A percentile compares a stretch with the other conserved stretches of the same genome.
These are phyloP conservation scores for Arthrinium phaeospermum DNA, from an alignment of 2,329 filamentous ascomycete species.

Conservation along the genomic window DNA sequence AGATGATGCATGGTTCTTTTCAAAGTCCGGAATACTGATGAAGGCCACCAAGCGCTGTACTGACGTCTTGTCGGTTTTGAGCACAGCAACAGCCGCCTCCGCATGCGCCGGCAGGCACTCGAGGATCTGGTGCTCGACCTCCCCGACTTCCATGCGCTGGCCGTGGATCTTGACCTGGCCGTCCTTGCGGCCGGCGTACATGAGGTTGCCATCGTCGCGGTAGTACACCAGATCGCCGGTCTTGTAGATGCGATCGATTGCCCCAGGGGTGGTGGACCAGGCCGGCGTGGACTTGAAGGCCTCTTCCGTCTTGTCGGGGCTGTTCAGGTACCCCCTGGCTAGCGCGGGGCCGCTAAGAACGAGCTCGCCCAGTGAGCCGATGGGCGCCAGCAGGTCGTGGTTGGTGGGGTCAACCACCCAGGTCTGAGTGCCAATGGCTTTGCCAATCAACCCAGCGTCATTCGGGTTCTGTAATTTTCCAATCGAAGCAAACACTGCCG, in stretches of 20 bases:
- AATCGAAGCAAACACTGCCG: slow-evolving; percentile 3
- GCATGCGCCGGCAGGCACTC: slow-evolving; percentile 7
- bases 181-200: slow-evolving; percentile 13
- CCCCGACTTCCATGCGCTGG: slow-evolving; percentile 2
- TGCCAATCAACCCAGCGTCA: background rate
- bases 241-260: slow-evolving; percentile 1
- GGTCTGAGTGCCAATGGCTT: background rate
- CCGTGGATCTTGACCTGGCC: slow-evolving; percentile 18
- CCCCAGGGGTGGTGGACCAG: slow-evolving; percentile 2
- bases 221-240: slow-evolving; percentile 5
- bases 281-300: slow-evolving; percentile 38
- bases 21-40: background rate
- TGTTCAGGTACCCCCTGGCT: slow-evolving; percentile 47
- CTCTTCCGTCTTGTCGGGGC: slow-evolving; percentile 44
- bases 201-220: background rate
- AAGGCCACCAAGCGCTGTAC: background rate
- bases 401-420: slow-evolving; percentile 28
- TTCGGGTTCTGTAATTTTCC: background rate
- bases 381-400: slow-evolving; percentile 25
- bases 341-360: slow-evolving; percentile 38
- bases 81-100: background rate
- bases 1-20: background rate
- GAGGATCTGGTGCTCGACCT: slow-evolving; percentile 7
- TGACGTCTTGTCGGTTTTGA: background rate
- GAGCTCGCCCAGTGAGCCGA: slow-evolving; percentile 30